Percentiles rank a stretch among this genome's conserved stretches.
Evolutionary conservation across 2,329 filamentous ascomycete species (phyloP).

Genomic region (Cladophialophora carrionii): DNA sequence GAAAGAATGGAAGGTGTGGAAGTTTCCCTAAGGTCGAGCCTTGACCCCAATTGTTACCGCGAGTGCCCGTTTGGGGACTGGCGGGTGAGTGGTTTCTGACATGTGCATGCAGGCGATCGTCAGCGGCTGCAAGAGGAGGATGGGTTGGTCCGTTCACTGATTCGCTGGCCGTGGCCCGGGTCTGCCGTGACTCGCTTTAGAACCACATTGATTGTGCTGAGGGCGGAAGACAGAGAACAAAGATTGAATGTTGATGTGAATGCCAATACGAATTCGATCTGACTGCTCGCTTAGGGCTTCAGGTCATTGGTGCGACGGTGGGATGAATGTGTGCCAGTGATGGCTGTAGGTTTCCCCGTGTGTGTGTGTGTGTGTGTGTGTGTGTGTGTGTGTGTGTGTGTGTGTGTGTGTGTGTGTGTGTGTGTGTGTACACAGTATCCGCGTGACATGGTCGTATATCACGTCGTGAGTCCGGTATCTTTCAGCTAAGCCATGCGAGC

Average conservation of each 20-base stretch:
- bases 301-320: not conserved
- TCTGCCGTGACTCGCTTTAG: conserved; percentile 8
- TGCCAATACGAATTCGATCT: not conserved
- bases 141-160: not conserved
- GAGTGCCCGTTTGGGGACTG: not conserved
- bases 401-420: conserved; percentile 2
- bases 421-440: conserved; percentile 6
- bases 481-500: not conserved
- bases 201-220: not conserved
- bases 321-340: not conserved
- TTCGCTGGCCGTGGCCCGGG: conserved; percentile 2
- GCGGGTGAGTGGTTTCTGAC: conserved; percentile 13
- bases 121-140: conserved; percentile 18
- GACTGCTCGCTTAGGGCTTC: not conserved
- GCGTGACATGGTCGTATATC: conserved; percentile 15
- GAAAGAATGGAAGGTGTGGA: conserved; percentile 13
- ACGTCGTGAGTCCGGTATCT: not conserved
- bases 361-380: too few species aligned
- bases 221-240: not conserved
- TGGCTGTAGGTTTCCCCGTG: not conserved
- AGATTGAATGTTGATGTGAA: too few species aligned
- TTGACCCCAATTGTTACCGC: not conserved
- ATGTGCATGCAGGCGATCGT: conserved; percentile 12
- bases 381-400: too few species aligned
- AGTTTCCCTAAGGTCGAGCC: not conserved